These are phyloP conservation scores for Aspergillus calidoustus DNA, from an alignment of 2,329 filamentous ascomycete species.

Conservation along the genomic window DNA sequence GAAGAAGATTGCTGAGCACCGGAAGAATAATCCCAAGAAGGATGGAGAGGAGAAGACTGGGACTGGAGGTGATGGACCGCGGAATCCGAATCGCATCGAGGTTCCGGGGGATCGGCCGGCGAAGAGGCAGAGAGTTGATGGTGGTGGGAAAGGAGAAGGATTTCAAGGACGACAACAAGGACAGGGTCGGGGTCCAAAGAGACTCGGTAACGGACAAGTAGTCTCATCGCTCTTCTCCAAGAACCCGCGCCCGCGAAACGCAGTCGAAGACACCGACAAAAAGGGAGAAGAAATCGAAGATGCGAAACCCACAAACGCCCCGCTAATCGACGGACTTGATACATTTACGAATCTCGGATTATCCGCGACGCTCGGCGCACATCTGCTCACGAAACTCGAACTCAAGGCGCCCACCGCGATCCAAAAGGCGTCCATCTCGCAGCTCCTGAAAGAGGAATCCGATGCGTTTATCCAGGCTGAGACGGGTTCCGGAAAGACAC, in stretches of 20 bases:
- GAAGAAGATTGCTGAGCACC: conserved; percentile 67
- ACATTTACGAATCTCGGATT: conserved; percentile 87
- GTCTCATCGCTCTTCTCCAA: conserved; percentile 92
- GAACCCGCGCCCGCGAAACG: conserved; percentile 76
- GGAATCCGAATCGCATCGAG: conserved; percentile 43
- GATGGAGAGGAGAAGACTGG: conserved; percentile 19
- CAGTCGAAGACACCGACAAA: conserved; percentile 40
- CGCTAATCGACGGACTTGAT: conserved; percentile 78
- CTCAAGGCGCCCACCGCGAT: conserved; percentile 93
- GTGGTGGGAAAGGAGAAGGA: conserved; percentile 23
- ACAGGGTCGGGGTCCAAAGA: background rate
- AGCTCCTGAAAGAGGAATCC: conserved; percentile 76
- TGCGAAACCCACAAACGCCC: conserved; percentile 82
- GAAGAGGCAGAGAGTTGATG: conserved; percentile 49
- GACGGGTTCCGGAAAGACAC: conserved; percentile 95
- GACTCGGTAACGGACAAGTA: conserved; percentile 55
- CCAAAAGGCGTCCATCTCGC: conserved; percentile 84
- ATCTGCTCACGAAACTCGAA: conserved; percentile 81
- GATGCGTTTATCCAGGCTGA: conserved; percentile 97
- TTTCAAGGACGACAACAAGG: background rate
- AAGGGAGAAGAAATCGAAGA: conserved; percentile 50
- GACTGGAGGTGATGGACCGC: conserved; percentile 21
- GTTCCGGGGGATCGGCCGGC: conserved; percentile 37
- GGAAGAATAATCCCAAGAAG: conserved; percentile 47
- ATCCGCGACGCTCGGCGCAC: conserved; percentile 77